Conservation (phyloP, 441 rosid species). For the Syzygium syzygioides region DNA sequence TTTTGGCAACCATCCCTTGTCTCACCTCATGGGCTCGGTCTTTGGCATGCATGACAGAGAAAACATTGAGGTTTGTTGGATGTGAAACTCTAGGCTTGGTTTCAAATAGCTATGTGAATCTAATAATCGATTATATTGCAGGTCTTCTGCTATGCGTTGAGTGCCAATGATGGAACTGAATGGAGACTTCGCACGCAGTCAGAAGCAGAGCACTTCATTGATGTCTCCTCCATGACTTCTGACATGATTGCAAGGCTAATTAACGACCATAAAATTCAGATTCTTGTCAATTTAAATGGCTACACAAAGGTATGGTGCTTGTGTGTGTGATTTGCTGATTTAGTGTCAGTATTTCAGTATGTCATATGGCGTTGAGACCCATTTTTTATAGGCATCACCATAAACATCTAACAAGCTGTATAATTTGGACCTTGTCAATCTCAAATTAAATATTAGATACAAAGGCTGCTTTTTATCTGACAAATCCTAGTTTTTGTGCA, state of each 20-base stretch:
- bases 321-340: neutral
- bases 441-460: neutral
- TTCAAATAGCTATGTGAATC: neutral
- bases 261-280: slow-evolving; percentile 82
- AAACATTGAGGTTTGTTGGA: slow-evolving; percentile 73
- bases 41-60: slow-evolving; percentile 96
- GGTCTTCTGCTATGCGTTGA: slow-evolving; percentile 97
- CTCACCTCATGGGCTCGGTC: slow-evolving; percentile 99
- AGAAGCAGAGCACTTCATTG: slow-evolving; percentile 89
- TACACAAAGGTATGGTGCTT: slow-evolving; percentile 69
- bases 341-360: neutral
- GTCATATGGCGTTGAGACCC: neutral
- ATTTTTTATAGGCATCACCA: neutral
- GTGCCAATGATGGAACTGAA: slow-evolving; percentile 92
- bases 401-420: neutral
- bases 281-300: slow-evolving; percentile 91
- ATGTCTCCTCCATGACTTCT: slow-evolving; percentile 86
- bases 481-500: neutral
- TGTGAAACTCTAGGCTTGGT: neutral
- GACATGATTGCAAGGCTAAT: slow-evolving; percentile 86
- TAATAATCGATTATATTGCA: slow-evolving; percentile 15
- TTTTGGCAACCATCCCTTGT: slow-evolving; percentile 97
- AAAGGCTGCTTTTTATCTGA: neutral
- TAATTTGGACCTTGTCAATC: neutral
- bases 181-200: slow-evolving; percentile 94